Conservation (phyloP, 495 filamentous ascomycete genomes). For the Talaromyces proteolyticus region DNA sequence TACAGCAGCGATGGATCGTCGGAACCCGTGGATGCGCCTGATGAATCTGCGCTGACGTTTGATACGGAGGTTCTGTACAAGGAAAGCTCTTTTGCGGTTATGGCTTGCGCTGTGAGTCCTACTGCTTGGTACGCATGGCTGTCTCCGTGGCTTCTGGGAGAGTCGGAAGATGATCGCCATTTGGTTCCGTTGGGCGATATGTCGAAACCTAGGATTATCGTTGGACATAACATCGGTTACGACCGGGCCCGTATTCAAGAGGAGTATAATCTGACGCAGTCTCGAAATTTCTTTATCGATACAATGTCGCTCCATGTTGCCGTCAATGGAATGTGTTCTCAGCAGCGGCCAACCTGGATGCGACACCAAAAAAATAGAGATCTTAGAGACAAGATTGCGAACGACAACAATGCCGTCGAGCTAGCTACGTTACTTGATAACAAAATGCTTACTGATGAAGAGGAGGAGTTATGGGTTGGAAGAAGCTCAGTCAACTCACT, state of each 20-base stretch:
- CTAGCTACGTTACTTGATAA: slow-evolving; percentile 65
- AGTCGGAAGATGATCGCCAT: slow-evolving; percentile 70
- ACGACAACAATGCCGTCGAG: slow-evolving; percentile 62
- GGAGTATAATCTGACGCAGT: slow-evolving; percentile 80
- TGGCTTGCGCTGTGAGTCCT: slow-evolving; percentile 88
- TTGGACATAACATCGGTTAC: slow-evolving; percentile 96
- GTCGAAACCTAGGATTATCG: slow-evolving; percentile 61
- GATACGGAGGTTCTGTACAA: slow-evolving; percentile 98
- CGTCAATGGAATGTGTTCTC: slow-evolving; percentile 98
- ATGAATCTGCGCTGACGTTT: slow-evolving; percentile 80
- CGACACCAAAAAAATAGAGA: slow-evolving; percentile 88
- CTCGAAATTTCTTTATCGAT: slow-evolving; percentile 84
- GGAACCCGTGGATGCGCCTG: slow-evolving; percentile 67
- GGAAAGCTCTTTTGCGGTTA: slow-evolving; percentile 81
- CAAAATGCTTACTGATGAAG: slow-evolving; percentile 64
- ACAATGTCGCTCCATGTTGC: slow-evolving; percentile 98
- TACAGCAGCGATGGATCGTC: slow-evolving; percentile 69
- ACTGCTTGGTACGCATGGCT: slow-evolving; percentile 96
- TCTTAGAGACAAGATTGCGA: slow-evolving; percentile 71
- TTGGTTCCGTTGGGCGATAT: slow-evolving; percentile 82
- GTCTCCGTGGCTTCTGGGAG: slow-evolving; percentile 88
- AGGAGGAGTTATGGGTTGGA: slow-evolving; percentile 92
- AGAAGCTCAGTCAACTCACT: slow-evolving; percentile 93
- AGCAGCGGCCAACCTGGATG: slow-evolving; percentile 94
- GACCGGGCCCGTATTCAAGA: slow-evolving; percentile 84